These are phyloP conservation scores for Eucalyptus erythrocorys DNA, from an alignment of 345 rosid species.

Conservation along the genomic window DNA sequence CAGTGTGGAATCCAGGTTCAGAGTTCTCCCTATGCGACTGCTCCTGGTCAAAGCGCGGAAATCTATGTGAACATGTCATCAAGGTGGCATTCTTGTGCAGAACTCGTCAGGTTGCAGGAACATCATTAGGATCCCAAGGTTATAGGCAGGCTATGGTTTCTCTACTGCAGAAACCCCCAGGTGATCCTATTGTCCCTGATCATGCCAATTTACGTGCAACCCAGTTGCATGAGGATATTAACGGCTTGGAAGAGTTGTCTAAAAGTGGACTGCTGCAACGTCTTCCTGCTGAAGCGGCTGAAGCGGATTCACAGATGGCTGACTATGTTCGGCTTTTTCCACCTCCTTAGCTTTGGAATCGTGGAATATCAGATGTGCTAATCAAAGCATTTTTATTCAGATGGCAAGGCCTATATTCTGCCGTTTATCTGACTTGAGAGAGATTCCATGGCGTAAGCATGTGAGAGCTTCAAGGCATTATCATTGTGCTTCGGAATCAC, in stretches of 20 bases:
- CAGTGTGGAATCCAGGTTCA: constrained; percentile 44
- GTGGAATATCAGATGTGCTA: background rate
- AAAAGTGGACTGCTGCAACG: constrained; percentile 34
- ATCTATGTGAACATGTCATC: constrained; percentile 38
- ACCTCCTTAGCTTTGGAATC: background rate
- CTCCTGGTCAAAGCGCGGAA: constrained; percentile 26
- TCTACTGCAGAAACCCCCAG: constrained; percentile 31
- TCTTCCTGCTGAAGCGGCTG: constrained; percentile 15
- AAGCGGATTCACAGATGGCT: constrained; percentile 8
- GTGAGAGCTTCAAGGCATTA: background rate
- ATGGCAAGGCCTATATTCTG: background rate
- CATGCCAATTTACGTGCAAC: constrained; percentile 23
- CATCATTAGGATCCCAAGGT: constrained; percentile 23
- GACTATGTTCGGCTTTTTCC: background rate
- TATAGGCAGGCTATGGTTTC: constrained; percentile 30
- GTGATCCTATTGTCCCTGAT: constrained; percentile 36
- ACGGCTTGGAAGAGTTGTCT: constrained; percentile 27
- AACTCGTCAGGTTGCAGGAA: constrained; percentile 30
- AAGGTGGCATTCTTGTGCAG: constrained; percentile 35
- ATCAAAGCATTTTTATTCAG: background rate
- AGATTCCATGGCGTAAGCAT: background rate
- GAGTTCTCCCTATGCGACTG: constrained; percentile 45
- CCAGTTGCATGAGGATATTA: constrained; percentile 15
- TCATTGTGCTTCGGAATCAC: background rate
- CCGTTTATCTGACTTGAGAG: background rate